Base-by-base conservation (phyloP, 495 filamentous ascomycete species). In the Evernia prunastri region DNA sequence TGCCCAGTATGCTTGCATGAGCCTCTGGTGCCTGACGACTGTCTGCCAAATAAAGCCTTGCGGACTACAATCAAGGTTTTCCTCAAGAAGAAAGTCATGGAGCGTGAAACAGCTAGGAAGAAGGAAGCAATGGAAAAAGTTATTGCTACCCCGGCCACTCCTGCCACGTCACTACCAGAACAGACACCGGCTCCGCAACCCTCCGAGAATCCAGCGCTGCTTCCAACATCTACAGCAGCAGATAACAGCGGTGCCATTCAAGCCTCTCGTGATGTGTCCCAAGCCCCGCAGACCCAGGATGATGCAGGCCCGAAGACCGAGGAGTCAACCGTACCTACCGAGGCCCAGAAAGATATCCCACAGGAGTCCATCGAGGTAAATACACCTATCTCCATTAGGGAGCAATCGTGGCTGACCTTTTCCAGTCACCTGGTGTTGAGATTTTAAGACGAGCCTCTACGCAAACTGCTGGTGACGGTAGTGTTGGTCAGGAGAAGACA, bases 1-100 rank as follows among this genome's bases (percentile, higher is more conserved):
- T 99, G 94, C 67, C 93, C 94, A 4, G 89, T 97, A 60, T 99
- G 94, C 82, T 87, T 90, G 56, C 94, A 99, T 69, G 84, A 84
- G 29, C 94, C 94, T 0, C 80, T 97, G 36, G 87, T 89, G 10
- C 82, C 86, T 20, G 89, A 91, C 64, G 86, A 93, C 66, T 96
- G 92, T 80, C 92, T 88, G 67, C 84, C 91, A 9, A 89, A 96
- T 73, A 96, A 94, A 73, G 83, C 86, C 37, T 80, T 97, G 18
- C 86, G 94, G 62, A 91, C 87, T 3, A 97, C 94, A 2, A 87
- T 97, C 59, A 88, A 87, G 67, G 91, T 92, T 4, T 97, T 95
- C 69, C 75, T 99, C 31, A 96, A 95, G 80, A 96, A 95, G 72
- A 80, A 86, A 42, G 84, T 84, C 60, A 69, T 79, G 47, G 73